Evolutionary conservation across 2,329 filamentous ascomycete species (phyloP).

Genomic region (Remersonia thermophila): DNA sequence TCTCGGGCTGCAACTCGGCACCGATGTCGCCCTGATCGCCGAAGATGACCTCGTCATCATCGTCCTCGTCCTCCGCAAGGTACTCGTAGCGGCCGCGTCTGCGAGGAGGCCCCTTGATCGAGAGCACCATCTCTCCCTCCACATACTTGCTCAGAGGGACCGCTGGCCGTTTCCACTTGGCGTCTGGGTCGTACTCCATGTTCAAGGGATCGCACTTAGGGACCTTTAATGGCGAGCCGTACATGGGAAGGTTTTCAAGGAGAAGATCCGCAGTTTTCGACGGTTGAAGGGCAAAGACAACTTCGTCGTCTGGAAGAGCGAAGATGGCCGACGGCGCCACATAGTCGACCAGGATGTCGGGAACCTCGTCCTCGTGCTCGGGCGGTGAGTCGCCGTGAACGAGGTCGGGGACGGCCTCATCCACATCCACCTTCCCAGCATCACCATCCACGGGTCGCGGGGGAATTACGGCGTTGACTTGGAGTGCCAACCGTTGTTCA

Average conservation of each 20-base stretch:
- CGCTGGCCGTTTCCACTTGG: conserved; percentile 62
- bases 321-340: conserved; percentile 69
- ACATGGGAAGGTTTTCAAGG: conserved; percentile 70
- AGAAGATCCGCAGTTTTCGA: conserved; percentile 66
- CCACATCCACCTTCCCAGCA: conserved; percentile 9
- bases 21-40: conserved; percentile 19
- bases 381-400: conserved; percentile 48
- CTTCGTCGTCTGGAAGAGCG: conserved; percentile 66
- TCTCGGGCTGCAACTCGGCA: conserved; percentile 49
- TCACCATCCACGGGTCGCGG: conserved; percentile 16
- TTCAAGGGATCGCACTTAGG: conserved; percentile 44
- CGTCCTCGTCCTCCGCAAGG: conserved; percentile 52
- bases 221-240: conserved; percentile 50
- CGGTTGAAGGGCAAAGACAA: conserved; percentile 64
- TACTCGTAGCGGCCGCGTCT: conserved; percentile 81
- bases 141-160: conserved; percentile 80
- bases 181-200: conserved; percentile 53
- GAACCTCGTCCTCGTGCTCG: conserved; percentile 29
- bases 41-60: conserved; percentile 29
- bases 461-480: conserved; percentile 47
- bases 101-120: conserved; percentile 49
- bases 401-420: conserved; percentile 53
- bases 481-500: conserved; percentile 53
- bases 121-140: conserved; percentile 64
- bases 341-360: conserved; percentile 27